These are phyloP conservation scores for Fraxinus pennsylvanica DNA, from an alignment of 257 asterid genomes.

Conservation along the genomic window DNA sequence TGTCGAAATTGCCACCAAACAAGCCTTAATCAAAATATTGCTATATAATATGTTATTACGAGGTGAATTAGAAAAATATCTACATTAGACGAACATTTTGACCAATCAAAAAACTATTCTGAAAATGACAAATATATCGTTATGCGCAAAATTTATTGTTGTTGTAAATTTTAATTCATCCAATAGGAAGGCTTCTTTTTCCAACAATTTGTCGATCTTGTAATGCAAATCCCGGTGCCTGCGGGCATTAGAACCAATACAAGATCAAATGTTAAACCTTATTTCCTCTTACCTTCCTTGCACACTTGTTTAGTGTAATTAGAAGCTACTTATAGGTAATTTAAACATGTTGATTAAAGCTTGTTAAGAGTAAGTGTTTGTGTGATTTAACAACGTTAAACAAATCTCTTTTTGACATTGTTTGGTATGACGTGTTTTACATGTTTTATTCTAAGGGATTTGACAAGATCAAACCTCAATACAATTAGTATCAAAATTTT, in stretches of 20 bases:
- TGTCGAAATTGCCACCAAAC: constrained; percentile 6
- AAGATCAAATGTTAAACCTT: constrained; percentile 26
- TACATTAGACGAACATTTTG: constrained; percentile 19
- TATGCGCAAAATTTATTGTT: not conserved
- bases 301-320: not conserved
- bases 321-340: not conserved
- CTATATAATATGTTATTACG: not conserved
- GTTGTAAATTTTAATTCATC: constrained; percentile 1
- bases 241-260: constrained; percentile 24
- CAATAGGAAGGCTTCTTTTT: constrained; percentile 48
- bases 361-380: not conserved
- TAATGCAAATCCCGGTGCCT: constrained; percentile 45
- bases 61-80: constrained; percentile 19
- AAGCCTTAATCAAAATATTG: not conserved
- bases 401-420: no score
- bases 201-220: constrained; percentile 36
- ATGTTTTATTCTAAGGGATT: not conserved
- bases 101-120: constrained; percentile 10
- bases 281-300: constrained; percentile 35
- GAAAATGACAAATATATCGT: constrained; percentile 34
- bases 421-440: not conserved
- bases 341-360: not conserved
- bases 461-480: not conserved
- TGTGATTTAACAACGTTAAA: not conserved
- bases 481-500: no score